Conservation (phyloP, 306 rosid genomes). For the Castanea crenata region DNA sequence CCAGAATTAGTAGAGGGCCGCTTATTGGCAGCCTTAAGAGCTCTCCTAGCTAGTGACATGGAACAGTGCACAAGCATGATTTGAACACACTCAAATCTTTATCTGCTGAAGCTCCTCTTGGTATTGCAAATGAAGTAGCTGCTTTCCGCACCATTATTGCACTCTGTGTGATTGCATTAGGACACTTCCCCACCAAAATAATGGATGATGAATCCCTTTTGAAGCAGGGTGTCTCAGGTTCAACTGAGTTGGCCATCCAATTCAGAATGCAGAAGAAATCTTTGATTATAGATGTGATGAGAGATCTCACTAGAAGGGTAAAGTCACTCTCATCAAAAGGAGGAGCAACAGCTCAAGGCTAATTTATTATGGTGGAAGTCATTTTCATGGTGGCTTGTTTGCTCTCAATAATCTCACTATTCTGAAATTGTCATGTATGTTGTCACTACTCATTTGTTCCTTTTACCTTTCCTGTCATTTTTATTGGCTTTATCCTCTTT, state of each 20-base stretch:
- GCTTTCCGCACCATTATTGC: slow-evolving; percentile 71
- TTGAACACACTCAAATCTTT: slow-evolving; percentile 59
- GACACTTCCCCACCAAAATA: slow-evolving; percentile 88
- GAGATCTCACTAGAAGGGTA: slow-evolving; percentile 72
- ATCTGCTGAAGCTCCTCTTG: slow-evolving; percentile 80
- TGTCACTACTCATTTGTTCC: background rate
- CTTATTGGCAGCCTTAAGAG: slow-evolving; percentile 82
- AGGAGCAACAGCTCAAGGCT: slow-evolving; percentile 40
- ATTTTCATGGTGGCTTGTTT: background rate
- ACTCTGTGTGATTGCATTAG: slow-evolving; percentile 79
- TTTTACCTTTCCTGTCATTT: background rate
- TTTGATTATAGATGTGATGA: slow-evolving; percentile 67
- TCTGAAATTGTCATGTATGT: background rate
- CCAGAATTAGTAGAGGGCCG: slow-evolving; percentile 73
- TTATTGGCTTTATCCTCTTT: background rate
- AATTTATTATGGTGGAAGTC: slow-evolving; percentile 12
- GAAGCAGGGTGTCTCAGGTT: slow-evolving; percentile 52
- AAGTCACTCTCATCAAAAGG: slow-evolving; percentile 63
- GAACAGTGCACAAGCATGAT: slow-evolving; percentile 56
- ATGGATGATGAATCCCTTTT: slow-evolving; percentile 77
- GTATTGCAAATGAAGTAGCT: slow-evolving; percentile 67
- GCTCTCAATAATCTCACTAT: background rate
- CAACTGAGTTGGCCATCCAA: slow-evolving; percentile 67
- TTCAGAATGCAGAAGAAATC: slow-evolving; percentile 87
- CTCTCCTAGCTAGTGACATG: slow-evolving; percentile 48